These are phyloP conservation scores for Entelexis paramagnoliae DNA, from an alignment of 1,139 yeast species.

Conservation along the genomic window DNA sequence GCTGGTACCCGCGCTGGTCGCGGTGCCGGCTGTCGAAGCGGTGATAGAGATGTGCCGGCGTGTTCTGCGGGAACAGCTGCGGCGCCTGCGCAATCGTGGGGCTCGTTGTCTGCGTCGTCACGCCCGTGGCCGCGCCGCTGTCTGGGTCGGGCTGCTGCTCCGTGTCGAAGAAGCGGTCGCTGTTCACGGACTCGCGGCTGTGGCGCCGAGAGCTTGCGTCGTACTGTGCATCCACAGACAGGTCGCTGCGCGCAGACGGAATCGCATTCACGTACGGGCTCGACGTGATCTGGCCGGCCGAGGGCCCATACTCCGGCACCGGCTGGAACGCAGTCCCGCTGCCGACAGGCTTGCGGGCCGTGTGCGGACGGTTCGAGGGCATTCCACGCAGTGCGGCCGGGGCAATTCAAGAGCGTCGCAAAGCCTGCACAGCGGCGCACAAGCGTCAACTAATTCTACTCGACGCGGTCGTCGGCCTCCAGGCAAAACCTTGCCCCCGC, in stretches of 20 bases:
- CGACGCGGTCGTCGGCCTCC: background rate
- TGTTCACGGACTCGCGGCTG: conserved; percentile 10
- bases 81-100: conserved; percentile 4
- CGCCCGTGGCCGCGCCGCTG: background rate
- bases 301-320: conserved; percentile 20
- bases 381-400: background rate
- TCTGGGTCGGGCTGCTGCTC: background rate
- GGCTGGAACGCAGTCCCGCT: conserved; percentile 22
- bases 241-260: background rate
- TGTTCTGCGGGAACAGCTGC: background rate
- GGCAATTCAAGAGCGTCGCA: background rate
- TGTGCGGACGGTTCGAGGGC: conserved; percentile 11
- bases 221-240: background rate
- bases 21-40: background rate
- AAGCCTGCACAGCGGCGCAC: background rate
- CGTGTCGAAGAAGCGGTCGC: conserved; percentile 19
- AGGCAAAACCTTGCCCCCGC: background rate
- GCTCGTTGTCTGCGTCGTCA: background rate
- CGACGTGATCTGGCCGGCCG: conserved; percentile 15
- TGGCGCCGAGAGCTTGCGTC: background rate
- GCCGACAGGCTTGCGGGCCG: conserved; percentile 24
- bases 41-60: conserved; percentile 1
- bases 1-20: background rate
- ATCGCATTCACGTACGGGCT: conserved; percentile 18
- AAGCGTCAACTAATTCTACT: background rate